Evolutionary conservation across 2,329 filamentous ascomycete species (phyloP), one percentile per base, ranked within the genome.

Genomic region (Graphilbum sp.): DNA sequence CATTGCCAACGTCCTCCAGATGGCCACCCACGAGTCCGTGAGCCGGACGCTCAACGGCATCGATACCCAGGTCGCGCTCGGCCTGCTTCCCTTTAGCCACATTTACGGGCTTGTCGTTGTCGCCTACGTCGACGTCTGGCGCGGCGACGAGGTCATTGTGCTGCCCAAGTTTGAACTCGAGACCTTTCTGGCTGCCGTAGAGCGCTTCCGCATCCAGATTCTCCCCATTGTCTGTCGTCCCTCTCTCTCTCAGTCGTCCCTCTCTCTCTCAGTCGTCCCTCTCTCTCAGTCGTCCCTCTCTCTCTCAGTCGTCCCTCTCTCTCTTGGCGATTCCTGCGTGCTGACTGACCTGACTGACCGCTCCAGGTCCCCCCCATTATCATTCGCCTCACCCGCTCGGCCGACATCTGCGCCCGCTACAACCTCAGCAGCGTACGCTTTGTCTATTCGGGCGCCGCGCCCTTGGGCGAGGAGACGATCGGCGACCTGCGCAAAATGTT

Each of bases 401-500:
- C 67, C 32, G 58, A 71, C 0, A 46, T 69, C 0, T 69, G 75
- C 45, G 61, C 67, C 17, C 73, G 80, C 42, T 86, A 76, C 52
- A 79, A 90, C 49, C 60, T 92, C 2, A 78, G 70, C 47, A 77
- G 71, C 35, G 75, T 88, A 1, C 61, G 60, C 8, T 54, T 61
- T 2, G 55, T 85, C 11, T 84, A 80, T 52, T 81, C 78, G 0
- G 85, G 84, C 3, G 85, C 84, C 0, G 84, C 85, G 4, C 84
- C 84, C 0, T 60, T 88, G 0, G 82, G 82, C 2, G 65, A 72
- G 44, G 82, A 88, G 53, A 82, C 79, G 0, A 70, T 79, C 1
- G 62, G 70, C 29, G 75, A 80, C 5, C 56, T 87, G 31, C 59
- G 66, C 17, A 62, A 63, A 32, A 54, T 72, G 19, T 79, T 73